A percentile compares a stretch with the other conserved stretches of the same genome.
phyloP scores from a whole-genome alignment of 306 rosid genomes.

The Sesbania bispinosa region DNA sequence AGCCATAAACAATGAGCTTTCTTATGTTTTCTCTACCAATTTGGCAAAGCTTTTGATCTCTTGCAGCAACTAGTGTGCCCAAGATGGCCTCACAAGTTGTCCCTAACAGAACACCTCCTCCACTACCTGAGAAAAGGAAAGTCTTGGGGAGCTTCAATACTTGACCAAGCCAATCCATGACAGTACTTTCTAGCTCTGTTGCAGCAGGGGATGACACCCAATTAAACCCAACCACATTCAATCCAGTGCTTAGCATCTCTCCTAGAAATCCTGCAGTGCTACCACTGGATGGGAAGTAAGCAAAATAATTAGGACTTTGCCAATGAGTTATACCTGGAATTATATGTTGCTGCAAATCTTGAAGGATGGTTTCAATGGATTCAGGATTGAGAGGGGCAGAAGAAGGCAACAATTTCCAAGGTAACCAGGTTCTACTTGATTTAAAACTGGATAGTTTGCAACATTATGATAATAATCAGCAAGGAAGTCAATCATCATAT shows the following conservation, averaged over 20 bases:
- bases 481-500: conserved; percentile 57
- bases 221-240: conserved; percentile 55
- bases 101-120: conserved; percentile 60
- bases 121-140: conserved; percentile 50
- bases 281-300: conserved; percentile 55
- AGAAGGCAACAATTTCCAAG: conserved; percentile 31
- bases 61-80: conserved; percentile 49
- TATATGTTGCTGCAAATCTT: conserved; percentile 34
- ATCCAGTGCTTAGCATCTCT: conserved; percentile 56
- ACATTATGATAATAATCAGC: conserved; percentile 51
- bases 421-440: conserved; percentile 54
- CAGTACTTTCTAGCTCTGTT: conserved; percentile 53
- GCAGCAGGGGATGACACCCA: conserved; percentile 69
- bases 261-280: conserved; percentile 61
- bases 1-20: conserved; percentile 53
- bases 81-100: conserved; percentile 58
- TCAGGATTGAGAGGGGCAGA: conserved; percentile 43
- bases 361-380: conserved; percentile 47
- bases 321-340: conserved; percentile 69
- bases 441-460: conserved; percentile 44
- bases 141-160: conserved; percentile 38
- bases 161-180: conserved; percentile 64
- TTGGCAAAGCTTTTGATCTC: conserved; percentile 29
- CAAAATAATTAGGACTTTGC: conserved; percentile 62
- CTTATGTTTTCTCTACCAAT: conserved; percentile 6